These are phyloP conservation scores for Fusarium setosum DNA, from an alignment of 2,329 filamentous ascomycete species.

Conservation along the genomic window DNA sequence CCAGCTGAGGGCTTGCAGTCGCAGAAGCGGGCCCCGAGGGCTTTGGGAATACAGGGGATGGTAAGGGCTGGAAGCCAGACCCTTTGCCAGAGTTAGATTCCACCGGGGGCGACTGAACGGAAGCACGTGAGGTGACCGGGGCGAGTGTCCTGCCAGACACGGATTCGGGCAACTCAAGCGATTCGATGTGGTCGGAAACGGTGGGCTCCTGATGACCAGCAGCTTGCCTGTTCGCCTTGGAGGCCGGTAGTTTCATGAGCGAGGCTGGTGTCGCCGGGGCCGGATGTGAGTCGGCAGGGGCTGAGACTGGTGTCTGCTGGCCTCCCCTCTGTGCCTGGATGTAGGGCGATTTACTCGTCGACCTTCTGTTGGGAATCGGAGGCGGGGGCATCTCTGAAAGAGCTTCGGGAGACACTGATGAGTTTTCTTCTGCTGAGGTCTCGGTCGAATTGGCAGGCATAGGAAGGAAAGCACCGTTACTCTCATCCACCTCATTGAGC, in stretches of 20 bases:
- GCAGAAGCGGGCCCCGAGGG: constrained; percentile 61
- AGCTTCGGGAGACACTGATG: constrained; percentile 72
- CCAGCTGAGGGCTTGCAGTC: constrained; percentile 73
- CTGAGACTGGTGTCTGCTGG: constrained; percentile 38
- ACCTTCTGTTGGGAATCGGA: constrained; percentile 73
- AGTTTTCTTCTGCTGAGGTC: constrained; percentile 70
- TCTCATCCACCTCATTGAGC: constrained; percentile 64
- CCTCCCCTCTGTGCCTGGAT: constrained; percentile 65
- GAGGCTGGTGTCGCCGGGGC: constrained; percentile 78
- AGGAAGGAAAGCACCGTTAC: constrained; percentile 49
- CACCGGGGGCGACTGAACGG: constrained; percentile 48
- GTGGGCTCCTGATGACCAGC: constrained; percentile 54
- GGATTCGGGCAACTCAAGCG: constrained; percentile 79
- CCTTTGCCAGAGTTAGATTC: constrained; percentile 61
- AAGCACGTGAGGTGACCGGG: constrained; percentile 57
- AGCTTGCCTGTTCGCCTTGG: constrained; percentile 60
- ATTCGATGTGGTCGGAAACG: constrained; percentile 66
- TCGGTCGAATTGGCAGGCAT: constrained; percentile 58
- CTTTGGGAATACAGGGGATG: constrained; percentile 59
- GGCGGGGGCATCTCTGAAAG: constrained; percentile 75
- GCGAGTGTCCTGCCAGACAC: constrained; percentile 48
- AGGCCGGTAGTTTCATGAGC: constrained; percentile 79
- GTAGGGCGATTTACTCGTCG: constrained; percentile 75
- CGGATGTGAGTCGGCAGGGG: constrained; percentile 46
- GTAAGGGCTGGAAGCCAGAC: constrained; percentile 60